Evolutionary conservation across 1,284 basidiomycete genomes (phyloP), one percentile per base, ranked within the genome.

Genomic region (Exobasidium cylindrosporum): DNA sequence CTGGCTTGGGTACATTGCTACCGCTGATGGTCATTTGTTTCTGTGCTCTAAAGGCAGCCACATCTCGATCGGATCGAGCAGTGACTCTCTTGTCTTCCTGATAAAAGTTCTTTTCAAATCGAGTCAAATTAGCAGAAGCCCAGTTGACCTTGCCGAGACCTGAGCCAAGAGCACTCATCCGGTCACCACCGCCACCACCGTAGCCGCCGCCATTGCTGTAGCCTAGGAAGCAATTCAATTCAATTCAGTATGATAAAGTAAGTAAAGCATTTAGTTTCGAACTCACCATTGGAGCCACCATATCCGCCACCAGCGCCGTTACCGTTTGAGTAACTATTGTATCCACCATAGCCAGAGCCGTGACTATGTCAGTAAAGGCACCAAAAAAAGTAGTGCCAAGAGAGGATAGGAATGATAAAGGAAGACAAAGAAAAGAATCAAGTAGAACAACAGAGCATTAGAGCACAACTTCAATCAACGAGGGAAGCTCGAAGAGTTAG

Each of bases 21-120:
- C 96, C 96, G 85, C 92, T 90, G 67, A 96, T 87, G 88, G 93
- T 78, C 61, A 98, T 97, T 81, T 96, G 90, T 82, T 97, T 93
- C 57, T 75, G 72, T 56, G 85, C 84, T 63, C 91, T 86, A 83
- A 94, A 97, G 61, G 91, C 91, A 64, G 91, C 87, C 52, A 97
- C 86, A 75, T 98, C 95, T 54, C 86, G 84, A 14, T 97, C 92
- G 62, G 85, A 87, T 67, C 90, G 89, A 45, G 85, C 83, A 13
- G 88, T 82, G 47, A 98, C 92, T 45, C 87, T 86, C 76, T 89
- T 88, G 82, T 98, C 92, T 82, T 99, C 93, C 63, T 88, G 84
- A 82, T 99, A 99, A 79, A 99, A 99, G 85, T 97, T 97, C 83
- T 94, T 94, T 68, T 82, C 81, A 67, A 81, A 81, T 43, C 86